Percentiles rank a stretch among this genome's conserved stretches.
Evolutionary conservation across 805 yeast species (phyloP).

Genomic region (Hemisphaericaspora nanyangensis): DNA sequence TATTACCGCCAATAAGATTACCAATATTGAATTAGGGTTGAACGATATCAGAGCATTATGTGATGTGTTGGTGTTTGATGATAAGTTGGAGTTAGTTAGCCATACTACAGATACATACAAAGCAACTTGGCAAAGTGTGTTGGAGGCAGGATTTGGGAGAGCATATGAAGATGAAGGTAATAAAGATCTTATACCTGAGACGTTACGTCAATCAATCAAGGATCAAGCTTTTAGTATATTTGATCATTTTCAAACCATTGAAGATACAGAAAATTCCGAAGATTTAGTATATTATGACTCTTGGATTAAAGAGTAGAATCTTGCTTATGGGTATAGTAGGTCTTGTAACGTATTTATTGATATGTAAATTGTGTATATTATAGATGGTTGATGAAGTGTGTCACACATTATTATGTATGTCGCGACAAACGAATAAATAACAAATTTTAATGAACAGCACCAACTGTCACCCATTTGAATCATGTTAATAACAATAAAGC

Average conservation of each 20-base stretch:
- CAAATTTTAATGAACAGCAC: too few relatives aligned
- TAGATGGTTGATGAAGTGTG: too few relatives aligned
- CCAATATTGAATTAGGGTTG: conserved; percentile 73
- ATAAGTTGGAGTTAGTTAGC: conserved; percentile 63
- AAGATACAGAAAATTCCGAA: conserved; percentile 22
- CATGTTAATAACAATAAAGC: neutral
- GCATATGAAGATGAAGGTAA: conserved; percentile 19
- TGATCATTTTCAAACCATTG: conserved; percentile 26
- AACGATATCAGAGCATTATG: conserved; percentile 78
- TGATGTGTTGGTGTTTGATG: conserved; percentile 85
- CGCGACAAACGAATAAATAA: too few relatives aligned
- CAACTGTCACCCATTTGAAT: neutral
- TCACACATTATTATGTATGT: too few relatives aligned
- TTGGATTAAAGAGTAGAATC: conserved; percentile 21
- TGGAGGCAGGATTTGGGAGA: conserved; percentile 60
- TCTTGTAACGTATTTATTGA: too few relatives aligned
- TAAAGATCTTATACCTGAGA: neutral
- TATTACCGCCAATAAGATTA: conserved; percentile 66
- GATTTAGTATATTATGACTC: conserved; percentile 32
- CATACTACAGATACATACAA: conserved; percentile 59
- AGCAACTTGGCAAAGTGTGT: conserved; percentile 80
- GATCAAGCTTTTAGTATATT: conserved; percentile 13
- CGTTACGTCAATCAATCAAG: neutral
- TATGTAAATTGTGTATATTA: too few relatives aligned
- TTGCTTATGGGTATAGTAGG: too few relatives aligned